phyloP scores from a whole-genome alignment of 2,329 filamentous ascomycete species.

The Pseudopyrenochaeta lycopersici region DNA sequence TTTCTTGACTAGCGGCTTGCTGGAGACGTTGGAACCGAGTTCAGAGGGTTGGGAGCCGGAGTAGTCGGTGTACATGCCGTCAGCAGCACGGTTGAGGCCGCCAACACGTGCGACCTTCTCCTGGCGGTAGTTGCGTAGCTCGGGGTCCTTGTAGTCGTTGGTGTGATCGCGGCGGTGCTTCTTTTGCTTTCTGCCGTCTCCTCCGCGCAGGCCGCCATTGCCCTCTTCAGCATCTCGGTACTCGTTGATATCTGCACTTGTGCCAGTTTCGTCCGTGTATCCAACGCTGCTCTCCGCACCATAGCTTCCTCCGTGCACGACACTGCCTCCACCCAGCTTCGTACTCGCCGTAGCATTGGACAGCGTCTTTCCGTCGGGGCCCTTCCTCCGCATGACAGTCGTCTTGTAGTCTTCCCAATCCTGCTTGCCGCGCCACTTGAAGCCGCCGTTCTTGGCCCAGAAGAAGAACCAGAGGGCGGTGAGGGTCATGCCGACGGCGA shows the following conservation, averaged over 20 bases:
- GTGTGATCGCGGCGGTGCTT: conserved; percentile 64
- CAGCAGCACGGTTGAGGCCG: conserved; percentile 83
- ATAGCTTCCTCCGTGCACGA: conserved; percentile 72
- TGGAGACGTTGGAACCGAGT: conserved; percentile 58
- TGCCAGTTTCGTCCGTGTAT: conserved; percentile 57
- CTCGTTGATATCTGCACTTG: conserved; percentile 54
- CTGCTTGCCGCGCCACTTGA: conserved; percentile 75
- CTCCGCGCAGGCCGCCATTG: conserved; percentile 53
- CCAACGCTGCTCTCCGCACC: conserved; percentile 49
- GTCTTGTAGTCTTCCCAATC: conserved; percentile 99
- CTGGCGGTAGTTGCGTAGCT: conserved; percentile 83
- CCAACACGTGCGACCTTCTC: conserved; percentile 89
- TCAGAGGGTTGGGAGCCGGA: conserved; percentile 71
- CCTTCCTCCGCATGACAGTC: conserved; percentile 87
- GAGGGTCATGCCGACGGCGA: conserved; percentile 79
- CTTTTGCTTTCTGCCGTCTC: conserved; percentile 47
- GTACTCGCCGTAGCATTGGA: conserved; percentile 84
- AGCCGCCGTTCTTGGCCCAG: conserved; percentile 95
- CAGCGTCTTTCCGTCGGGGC: conserved; percentile 86
- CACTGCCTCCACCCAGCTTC: conserved; percentile 83
- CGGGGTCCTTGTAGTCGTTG: conserved; percentile 62
- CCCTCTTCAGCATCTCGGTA: conserved; percentile 52
- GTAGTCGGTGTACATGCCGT: conserved; percentile 83
- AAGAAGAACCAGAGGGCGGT: conserved; percentile 94
- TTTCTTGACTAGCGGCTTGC: conserved; percentile 55